These are phyloP conservation scores for Geotrichum siamense DNA, from an alignment of 1,139 yeast species.

Conservation along the genomic window DNA sequence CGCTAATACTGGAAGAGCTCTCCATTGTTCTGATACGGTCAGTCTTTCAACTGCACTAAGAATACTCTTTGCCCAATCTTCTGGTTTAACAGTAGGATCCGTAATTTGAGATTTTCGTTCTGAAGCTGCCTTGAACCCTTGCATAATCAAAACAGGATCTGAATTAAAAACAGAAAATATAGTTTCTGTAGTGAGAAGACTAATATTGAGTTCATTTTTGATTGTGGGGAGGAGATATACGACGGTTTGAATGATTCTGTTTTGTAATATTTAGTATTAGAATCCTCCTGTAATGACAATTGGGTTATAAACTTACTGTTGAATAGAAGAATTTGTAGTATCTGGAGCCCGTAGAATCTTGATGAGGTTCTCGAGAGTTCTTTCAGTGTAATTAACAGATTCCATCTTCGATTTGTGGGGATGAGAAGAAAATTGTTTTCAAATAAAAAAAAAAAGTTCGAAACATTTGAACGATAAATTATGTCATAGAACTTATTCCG, in stretches of 20 bases:
- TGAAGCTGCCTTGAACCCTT: conserved; percentile 38
- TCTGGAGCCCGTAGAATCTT: conserved; percentile 8
- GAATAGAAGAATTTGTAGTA: background rate
- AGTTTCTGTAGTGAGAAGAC: conserved; percentile 46
- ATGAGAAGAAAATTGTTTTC: background rate
- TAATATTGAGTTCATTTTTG: conserved; percentile 51
- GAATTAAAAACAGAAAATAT: conserved; percentile 34
- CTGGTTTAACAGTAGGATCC: conserved; percentile 52
- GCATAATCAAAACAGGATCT: conserved; percentile 25
- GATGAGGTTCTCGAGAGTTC: conserved; percentile 10
- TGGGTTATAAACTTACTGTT: conserved; percentile 2
- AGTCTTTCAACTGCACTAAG: conserved; percentile 24
- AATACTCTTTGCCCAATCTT: conserved; percentile 45
- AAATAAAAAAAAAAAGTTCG: no score
- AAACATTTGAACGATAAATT: no score
- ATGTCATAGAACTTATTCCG: no score
- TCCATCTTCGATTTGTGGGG: background rate
- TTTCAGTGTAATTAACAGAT: background rate
- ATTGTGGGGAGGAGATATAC: conserved; percentile 57
- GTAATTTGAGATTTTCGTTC: conserved; percentile 52
- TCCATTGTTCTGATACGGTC: conserved; percentile 40
- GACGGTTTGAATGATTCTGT: conserved; percentile 42
- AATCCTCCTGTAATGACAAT: no score
- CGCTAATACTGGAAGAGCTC: conserved; percentile 47
- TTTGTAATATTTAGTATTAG: no score